Base-by-base conservation (phyloP, 1,284 basidiomycete genomes). In the Coniferiporia weirii region DNA sequence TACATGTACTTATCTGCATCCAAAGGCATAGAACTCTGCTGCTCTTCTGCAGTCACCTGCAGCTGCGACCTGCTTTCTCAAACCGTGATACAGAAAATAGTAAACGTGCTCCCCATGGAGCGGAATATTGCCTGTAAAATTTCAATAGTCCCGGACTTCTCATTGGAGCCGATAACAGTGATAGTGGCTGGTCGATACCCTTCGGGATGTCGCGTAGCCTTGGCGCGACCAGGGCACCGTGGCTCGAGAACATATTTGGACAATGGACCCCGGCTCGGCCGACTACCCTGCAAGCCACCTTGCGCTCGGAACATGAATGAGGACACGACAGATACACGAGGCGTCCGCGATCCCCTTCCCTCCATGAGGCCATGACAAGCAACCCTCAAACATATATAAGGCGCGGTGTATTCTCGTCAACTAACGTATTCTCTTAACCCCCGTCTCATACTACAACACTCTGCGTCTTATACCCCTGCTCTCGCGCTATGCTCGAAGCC, bases 401-500 rank as follows among this genome's bases (percentile, higher is more conserved):
- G 15, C 43, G 15, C 13, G 52, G 40, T 10, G 15, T 53, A 20
- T 15, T 9, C 17, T n/a, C 15, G 12, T 32, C 3, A 13, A 19
- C 22, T 32, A 22, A 54, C 27, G 22, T 43, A 54, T 34, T 44
- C 17, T 52, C 49, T 12, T 38, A 27, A 20, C 36, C 17, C 35
- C 43, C 56, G 17, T 45, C 46, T 17, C 36, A 35, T 27, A 27
- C 27, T 27, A 27, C 27, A 3, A 27, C 27, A 27, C 5, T 27
- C 27, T 27, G 5, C 27, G 27, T 34, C 8, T 36, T n/a, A 27
- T 51, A 9, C 10, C 27, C n/a, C 20, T 36, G 4, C 15, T 46
- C 40, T 43, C 17, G 1, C 19, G 59, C 65, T 52, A 83, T 89
- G 76, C 79, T 89, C 47, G 81, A 82, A 66, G 84, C 83, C 54